Conservation (phyloP, 768 basidiomycete genomes). For the Russula earlei region DNA sequence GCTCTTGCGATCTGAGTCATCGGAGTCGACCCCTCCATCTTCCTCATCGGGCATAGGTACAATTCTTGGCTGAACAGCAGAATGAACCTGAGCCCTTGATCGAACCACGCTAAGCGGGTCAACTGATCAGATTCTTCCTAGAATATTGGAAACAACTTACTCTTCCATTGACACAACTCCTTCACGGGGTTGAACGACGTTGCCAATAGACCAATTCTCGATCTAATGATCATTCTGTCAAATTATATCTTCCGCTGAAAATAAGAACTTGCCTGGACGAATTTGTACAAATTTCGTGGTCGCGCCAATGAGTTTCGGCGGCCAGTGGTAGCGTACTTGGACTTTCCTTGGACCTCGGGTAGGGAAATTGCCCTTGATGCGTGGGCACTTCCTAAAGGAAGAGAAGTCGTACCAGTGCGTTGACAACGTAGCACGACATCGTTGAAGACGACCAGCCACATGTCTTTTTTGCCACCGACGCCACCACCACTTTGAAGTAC, state of each 20-base stretch:
- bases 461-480: constrained; percentile 67
- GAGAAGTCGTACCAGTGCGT: constrained; percentile 77
- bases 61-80: constrained; percentile 51
- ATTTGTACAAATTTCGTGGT: constrained; percentile 89
- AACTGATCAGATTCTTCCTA: constrained; percentile 11
- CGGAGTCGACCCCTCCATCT: constrained; percentile 53
- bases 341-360: constrained; percentile 75
- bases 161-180: constrained; percentile 88
- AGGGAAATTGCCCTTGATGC: constrained; percentile 65
- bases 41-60: constrained; percentile 61
- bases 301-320: constrained; percentile 67
- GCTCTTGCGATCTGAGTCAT: constrained; percentile 81
- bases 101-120: constrained; percentile 48
- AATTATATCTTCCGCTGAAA: constrained; percentile 7
- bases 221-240: constrained; percentile 38
- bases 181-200: constrained; percentile 63
- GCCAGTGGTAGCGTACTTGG: constrained; percentile 78
- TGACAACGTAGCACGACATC: constrained; percentile 93
- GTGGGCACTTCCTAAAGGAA: constrained; percentile 62
- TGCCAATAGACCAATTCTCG: constrained; percentile 80
- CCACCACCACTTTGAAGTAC: constrained; percentile 54
- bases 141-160: constrained; percentile 37
- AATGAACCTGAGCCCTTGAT: constrained; percentile 52
- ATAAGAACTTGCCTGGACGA: constrained; percentile 59
- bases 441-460: constrained; percentile 94